A percentile compares a stretch with the other conserved stretches of the same genome.
Evolutionary conservation across 2,329 filamentous ascomycete genomes (phyloP).

Genomic region (Phyllosticta citribraziliensis): DNA sequence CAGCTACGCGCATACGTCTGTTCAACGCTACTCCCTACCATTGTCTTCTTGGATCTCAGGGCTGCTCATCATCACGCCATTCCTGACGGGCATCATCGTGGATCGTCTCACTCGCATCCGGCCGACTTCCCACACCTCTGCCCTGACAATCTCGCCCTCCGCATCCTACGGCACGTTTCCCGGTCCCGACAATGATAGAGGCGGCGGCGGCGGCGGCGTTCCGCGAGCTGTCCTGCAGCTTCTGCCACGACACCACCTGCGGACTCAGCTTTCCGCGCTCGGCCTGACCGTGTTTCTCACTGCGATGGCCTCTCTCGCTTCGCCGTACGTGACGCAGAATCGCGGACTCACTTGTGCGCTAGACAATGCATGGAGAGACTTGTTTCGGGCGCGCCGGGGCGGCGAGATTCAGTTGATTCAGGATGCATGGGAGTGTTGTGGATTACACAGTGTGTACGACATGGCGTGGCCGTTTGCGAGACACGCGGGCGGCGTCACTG

Average conservation of each 20-base stretch:
- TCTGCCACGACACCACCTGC: not conserved
- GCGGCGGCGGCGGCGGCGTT: not conserved
- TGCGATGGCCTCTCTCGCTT: slow-evolving; percentile 28
- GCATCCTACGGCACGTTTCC: not conserved
- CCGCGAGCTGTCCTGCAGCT: not conserved
- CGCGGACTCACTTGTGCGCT: slow-evolving; percentile 38
- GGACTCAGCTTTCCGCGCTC: slow-evolving; percentile 7
- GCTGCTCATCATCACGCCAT: slow-evolving; percentile 27
- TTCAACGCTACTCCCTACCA: slow-evolving; percentile 21
- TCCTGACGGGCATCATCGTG: slow-evolving; percentile 21
- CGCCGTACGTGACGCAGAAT: slow-evolving; percentile 19
- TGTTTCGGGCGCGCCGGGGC: slow-evolving; percentile 41
- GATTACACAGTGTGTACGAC: slow-evolving; percentile 45
- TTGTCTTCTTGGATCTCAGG: slow-evolving; percentile 24
- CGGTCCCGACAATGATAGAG: not conserved
- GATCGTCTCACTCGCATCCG: slow-evolving; percentile 16
- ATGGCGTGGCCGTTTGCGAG: slow-evolving; percentile 48
- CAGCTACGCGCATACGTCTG: slow-evolving; percentile 3
- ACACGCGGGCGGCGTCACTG: slow-evolving; percentile 12
- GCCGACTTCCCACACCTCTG: not conserved
- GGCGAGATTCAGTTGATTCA: slow-evolving; percentile 47
- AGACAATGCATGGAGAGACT: slow-evolving; percentile 40
- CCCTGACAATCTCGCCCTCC: slow-evolving; percentile 3
- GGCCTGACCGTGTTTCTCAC: slow-evolving; percentile 24
- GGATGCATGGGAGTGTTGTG: slow-evolving; percentile 54